Base-by-base conservation (phyloP, 106 monocot species). In the Vanilla planifolia region DNA sequence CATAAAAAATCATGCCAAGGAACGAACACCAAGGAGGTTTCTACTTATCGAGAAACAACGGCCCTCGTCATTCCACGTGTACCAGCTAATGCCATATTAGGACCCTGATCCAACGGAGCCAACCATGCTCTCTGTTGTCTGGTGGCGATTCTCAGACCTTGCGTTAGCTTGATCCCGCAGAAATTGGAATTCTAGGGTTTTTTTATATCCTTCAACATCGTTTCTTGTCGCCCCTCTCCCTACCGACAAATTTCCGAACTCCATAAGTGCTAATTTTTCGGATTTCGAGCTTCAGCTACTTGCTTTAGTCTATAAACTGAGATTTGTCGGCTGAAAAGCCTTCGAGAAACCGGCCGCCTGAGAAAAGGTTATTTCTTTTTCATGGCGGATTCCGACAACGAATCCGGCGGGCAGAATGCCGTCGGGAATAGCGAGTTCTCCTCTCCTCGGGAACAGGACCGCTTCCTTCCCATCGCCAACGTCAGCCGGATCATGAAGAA, bases 401-500 rank as follows among this genome's bases (percentile, higher is more conserved):
- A 68, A 36, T 68, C 68, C 10, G 68, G 68, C 6, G 68, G 59
- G 20, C 57, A 68, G 28, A 68, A 68, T 59, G 45, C 59, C 4
- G 68, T 46, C 5, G 26, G 51, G 3, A 68, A 55, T 47, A 47
- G 59, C 58, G 68, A 68, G 0, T 59, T 22, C 23, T 68, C 58
- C 2, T 68, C 68, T n/a, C n/a, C n/a, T n/a, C 44, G 71, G 41
- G 77, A 77, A 66, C 77, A 77, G 55, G 77, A 77, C 40, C 66
- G 77, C 21, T 72, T 77, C 67, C 77, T 77, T 3, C 77, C 77
- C 13, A 77, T 77, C 66, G 77, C 77, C 2, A 77, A 77, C 77
- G 77, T 77, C 53, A 77, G 77, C 72, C 48, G 77, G 60, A 77
- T 77, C 66, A 77, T 77, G 77, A 77, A 77, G 72, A 77, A 72